phyloP scores from a whole-genome alignment of 768 basidiomycete genomes.

The Phylloporus arenicola region DNA sequence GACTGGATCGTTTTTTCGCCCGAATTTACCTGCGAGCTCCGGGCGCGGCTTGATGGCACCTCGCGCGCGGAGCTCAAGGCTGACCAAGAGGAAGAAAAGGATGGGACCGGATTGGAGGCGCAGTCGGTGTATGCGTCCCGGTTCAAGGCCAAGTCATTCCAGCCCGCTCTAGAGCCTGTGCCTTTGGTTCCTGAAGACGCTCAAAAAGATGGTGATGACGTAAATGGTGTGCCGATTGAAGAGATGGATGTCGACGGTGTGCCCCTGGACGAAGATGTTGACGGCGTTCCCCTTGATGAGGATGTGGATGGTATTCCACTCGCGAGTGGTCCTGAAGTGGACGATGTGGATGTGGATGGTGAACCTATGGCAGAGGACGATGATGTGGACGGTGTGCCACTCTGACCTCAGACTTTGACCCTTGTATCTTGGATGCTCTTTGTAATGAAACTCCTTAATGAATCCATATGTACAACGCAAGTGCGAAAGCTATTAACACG shows the following conservation, averaged over 20 bases:
- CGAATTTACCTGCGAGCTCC: conserved; percentile 72
- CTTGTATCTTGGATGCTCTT: background rate
- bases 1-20: conserved; percentile 96
- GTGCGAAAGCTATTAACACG: background rate
- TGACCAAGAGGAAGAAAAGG: conserved; percentile 22
- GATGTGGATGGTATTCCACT: conserved; percentile 40
- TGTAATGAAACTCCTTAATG: background rate
- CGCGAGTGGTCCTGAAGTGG: conserved; percentile 13
- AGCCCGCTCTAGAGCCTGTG: conserved; percentile 49
- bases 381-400: conserved; percentile 36
- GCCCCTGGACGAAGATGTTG: conserved; percentile 28
- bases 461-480: background rate
- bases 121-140: conserved; percentile 44
- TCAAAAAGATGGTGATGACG: conserved; percentile 41
- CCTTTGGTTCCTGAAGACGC: conserved; percentile 20
- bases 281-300: conserved; percentile 26
- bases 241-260: conserved; percentile 49
- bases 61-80: conserved; percentile 26
- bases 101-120: conserved; percentile 15
- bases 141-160: conserved; percentile 77
- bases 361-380: conserved; percentile 31
- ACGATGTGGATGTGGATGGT: conserved; percentile 22
- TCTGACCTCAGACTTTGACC: conserved; percentile 9
- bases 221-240: conserved; percentile 50
- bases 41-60: conserved; percentile 68